phyloP scores from a whole-genome alignment of 805 yeast genomes.

The Saturnispora hagleri region DNA sequence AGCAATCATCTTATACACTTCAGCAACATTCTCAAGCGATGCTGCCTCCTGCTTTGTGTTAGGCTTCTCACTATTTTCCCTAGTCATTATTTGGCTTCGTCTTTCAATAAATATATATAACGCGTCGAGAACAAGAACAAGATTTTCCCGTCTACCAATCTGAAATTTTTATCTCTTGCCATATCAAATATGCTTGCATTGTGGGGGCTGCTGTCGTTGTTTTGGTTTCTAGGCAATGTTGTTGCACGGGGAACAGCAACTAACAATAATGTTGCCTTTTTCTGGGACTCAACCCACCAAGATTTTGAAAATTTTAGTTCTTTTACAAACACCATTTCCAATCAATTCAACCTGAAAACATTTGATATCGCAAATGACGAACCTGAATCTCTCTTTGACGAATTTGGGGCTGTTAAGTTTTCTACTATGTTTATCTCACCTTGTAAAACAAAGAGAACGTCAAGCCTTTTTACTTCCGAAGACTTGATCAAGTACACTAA shows the following conservation, averaged over 20 bases:
- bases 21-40: conserved; percentile 3
- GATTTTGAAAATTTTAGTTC: background rate
- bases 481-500: conserved; percentile 49
- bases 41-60: background rate
- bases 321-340: background rate
- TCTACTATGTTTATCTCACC: conserved; percentile 57
- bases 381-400: background rate
- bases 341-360: background rate
- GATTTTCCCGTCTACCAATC: background rate
- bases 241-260: background rate
- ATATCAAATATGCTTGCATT: background rate
- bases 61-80: background rate
- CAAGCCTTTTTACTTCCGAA: conserved; percentile 34
- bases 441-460: conserved; percentile 36
- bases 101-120: background rate
- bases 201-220: background rate
- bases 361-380: background rate
- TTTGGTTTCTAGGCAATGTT: background rate
- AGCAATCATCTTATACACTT: conserved; percentile 5
- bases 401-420: conserved; percentile 21
- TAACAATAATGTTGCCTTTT: background rate
- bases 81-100: background rate
- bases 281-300: background rate
- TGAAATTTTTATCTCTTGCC: background rate
- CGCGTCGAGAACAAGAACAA: background rate